phyloP scores from a whole-genome alignment of 1,284 basidiomycete genomes.

The Rhodotorula sp. region DNA sequence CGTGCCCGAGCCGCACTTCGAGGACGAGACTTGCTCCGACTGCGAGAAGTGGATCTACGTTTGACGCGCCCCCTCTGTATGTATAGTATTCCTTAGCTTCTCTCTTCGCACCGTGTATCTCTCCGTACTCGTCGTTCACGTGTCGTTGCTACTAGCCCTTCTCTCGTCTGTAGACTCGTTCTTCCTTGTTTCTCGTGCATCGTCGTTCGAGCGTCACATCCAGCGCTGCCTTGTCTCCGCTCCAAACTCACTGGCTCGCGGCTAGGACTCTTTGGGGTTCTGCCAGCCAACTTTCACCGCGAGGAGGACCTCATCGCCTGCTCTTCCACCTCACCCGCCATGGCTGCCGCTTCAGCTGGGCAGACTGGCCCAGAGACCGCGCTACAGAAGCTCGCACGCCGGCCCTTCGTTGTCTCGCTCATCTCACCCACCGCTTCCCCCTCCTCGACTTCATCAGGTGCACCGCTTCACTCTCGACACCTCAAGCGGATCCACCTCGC shows the following conservation, averaged over 20 bases:
- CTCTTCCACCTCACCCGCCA: background rate
- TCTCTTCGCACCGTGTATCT: background rate
- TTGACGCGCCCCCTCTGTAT: background rate
- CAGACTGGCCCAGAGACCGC: conserved; percentile 10
- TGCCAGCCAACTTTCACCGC: too few relatives aligned
- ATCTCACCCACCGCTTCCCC: background rate
- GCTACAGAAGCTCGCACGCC: conserved; percentile 27
- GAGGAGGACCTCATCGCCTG: background rate
- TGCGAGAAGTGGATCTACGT: conserved; percentile 44
- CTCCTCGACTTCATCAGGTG: conserved; percentile 6
- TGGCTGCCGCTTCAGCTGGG: conserved; percentile 5
- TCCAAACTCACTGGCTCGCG: too few relatives aligned
- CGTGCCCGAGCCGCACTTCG: conserved; percentile 40
- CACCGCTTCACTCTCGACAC: conserved; percentile 25
- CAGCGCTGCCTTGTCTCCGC: too few relatives aligned
- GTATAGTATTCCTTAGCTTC: background rate
- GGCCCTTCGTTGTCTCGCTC: conserved; percentile 22
- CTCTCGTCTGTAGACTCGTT: background rate
- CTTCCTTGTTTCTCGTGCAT: too few relatives aligned
- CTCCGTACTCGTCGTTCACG: background rate
- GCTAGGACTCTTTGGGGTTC: too few relatives aligned
- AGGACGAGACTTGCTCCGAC: conserved; percentile 43
- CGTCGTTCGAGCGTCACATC: too few relatives aligned
- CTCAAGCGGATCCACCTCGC: conserved; percentile 62
- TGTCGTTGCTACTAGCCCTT: background rate